Evolutionary conservation across 1,284 basidiomycete species (phyloP).

Genomic region (Filobasidium uniguttulatum): DNA sequence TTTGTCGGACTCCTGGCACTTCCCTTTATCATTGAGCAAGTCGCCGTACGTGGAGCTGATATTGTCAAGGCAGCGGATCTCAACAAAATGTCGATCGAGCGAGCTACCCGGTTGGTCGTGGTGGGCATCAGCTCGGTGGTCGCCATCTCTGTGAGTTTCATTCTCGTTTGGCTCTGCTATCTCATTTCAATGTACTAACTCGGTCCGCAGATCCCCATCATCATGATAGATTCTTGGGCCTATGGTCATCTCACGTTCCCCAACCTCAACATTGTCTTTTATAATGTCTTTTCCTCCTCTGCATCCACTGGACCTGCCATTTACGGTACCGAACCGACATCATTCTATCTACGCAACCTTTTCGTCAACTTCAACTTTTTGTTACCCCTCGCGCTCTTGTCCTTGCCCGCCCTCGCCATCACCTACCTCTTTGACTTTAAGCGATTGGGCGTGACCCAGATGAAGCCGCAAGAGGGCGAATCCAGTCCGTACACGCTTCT

Average conservation of each 20-base stretch:
- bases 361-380: conserved; percentile 87
- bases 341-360: conserved; percentile 74
- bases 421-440: conserved; percentile 63
- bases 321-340: conserved; percentile 80
- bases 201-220: conserved; percentile 53
- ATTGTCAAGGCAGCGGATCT: conserved; percentile 43
- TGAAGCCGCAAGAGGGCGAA: conserved; percentile 46
- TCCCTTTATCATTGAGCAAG: conserved; percentile 82
- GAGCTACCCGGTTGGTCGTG: conserved; percentile 50
- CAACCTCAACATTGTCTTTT: conserved; percentile 83
- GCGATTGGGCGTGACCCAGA: conserved; percentile 54
- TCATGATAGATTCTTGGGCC: conserved; percentile 68
- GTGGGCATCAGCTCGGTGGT: conserved; percentile 46
- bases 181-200: not conserved
- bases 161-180: not conserved
- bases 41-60: conserved; percentile 65
- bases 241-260: conserved; percentile 70
- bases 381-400: conserved; percentile 60
- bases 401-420: conserved; percentile 64
- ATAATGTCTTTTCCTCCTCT: conserved; percentile 63
- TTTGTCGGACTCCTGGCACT: conserved; percentile 73
- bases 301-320: conserved; percentile 55
- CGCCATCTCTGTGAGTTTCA: conserved; percentile 51
- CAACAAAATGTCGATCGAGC: conserved; percentile 46
- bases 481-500: conserved; percentile 62